Evolutionary conservation across 140 eudicot species (phyloP).

Genomic region (Anethum foeniculum): DNA sequence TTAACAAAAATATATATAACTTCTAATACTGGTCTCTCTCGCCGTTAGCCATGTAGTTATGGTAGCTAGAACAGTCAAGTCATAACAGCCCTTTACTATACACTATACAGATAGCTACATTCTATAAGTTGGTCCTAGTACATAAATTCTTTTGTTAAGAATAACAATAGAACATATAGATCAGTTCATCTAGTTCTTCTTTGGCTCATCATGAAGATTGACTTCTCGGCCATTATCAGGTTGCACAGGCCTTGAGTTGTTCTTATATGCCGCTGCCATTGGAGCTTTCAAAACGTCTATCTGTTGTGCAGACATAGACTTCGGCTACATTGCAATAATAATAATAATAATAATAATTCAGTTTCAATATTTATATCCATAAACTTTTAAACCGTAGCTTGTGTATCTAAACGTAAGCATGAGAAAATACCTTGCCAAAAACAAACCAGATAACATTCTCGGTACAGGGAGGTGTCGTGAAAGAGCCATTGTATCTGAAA

Average conservation of each 20-base stretch:
- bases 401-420: background rate
- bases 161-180: background rate
- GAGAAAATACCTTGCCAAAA: slow-evolving; percentile 54
- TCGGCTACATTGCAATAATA: slow-evolving; percentile 28
- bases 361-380: background rate
- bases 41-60: background rate
- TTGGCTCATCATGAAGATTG: slow-evolving; percentile 37
- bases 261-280: slow-evolving; percentile 40
- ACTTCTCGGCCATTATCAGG: slow-evolving; percentile 48
- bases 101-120: background rate
- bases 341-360: background rate
- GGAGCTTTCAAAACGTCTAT: slow-evolving; percentile 49
- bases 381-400: background rate
- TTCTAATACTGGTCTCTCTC: background rate
- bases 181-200: background rate
- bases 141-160: background rate
- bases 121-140: background rate
- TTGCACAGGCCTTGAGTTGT: slow-evolving; percentile 60
- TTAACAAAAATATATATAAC: background rate
- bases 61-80: background rate
- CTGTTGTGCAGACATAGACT: slow-evolving; percentile 51
- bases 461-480: slow-evolving; percentile 80
- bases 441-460: slow-evolving; percentile 63
- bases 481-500: slow-evolving; percentile 67
- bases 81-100: background rate